Base-by-base conservation (phyloP, 2,329 filamentous ascomycete species). In the Daldinia eschscholtzii region DNA sequence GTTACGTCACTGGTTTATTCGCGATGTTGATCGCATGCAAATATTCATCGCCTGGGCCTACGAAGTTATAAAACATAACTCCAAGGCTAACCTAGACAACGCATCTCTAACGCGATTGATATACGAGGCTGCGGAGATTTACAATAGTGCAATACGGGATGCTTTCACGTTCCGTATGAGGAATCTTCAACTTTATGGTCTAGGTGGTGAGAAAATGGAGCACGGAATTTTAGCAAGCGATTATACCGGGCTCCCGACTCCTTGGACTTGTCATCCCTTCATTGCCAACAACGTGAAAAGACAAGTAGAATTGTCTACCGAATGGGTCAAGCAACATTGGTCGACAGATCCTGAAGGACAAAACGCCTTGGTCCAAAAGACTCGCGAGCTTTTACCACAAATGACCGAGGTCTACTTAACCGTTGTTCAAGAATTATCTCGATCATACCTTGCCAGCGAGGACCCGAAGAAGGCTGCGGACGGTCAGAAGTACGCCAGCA, bases 1-100 rank as follows among this genome's bases (percentile, higher is more conserved):
- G 6, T 89, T 97, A 15, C 88, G 94, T n/a, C 90, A 93, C 73
- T 98, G 93, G 89, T 97, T 98, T 76, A 85, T 94, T 68, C 87
- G 92, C 73, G 92, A 94, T 75, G 85, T 94, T 35, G 88, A 88
- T 79, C 87, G 87, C 30, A 85, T 97, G 72, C 89, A 94, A 61
- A 84, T 92, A 63, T 89, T 96, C 48, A 85, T 97, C 55, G 91
- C 92, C 0, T 96, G 92, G 91, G 89, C 92, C 7, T 92, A 89
- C 74, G 90, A 92, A 77, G 89, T 90, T 13, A 90, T 95, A 78
- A 93, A 92, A 77, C 88, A 91, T 63, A 84, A 91, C 65, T 91
- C 91, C 74, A 88, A 88, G 63, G 89, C 90, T 57, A 84, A 86
- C 37, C 77, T 87, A 52, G 86, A 91, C 72, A 83, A 87, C 48